Evolutionary conservation across 208 protist species (phyloP).

Genomic region (Hexamita inflata): DNA sequence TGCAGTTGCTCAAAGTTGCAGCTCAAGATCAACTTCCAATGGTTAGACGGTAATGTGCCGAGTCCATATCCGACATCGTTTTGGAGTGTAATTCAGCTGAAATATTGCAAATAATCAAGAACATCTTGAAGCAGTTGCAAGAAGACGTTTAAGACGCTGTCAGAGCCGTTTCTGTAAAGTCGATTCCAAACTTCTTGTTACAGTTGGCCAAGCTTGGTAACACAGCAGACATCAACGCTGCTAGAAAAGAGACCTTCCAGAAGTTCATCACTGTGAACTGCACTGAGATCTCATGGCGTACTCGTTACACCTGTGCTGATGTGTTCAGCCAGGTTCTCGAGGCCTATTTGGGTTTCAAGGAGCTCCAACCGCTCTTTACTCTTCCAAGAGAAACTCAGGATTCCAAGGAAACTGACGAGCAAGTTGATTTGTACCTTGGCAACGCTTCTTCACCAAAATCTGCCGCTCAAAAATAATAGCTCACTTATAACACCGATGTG

Average conservation of each 20-base stretch:
- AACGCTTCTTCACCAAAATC: no score
- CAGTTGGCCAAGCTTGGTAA: neutral
- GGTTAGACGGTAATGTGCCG: neutral
- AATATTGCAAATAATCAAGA: neutral
- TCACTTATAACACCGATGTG: neutral
- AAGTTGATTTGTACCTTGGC: neutral
- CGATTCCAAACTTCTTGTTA: neutral
- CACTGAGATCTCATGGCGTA: slow-evolving; percentile 8
- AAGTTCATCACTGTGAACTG: neutral
- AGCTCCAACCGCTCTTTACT: neutral
- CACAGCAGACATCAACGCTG: neutral
- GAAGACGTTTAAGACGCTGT: slow-evolving; percentile 14
- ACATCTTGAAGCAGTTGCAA: neutral
- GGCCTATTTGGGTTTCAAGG: slow-evolving; percentile 3
- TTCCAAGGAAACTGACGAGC: neutral
- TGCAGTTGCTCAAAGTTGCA: neutral
- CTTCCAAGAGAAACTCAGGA: neutral
- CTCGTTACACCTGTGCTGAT: slow-evolving; percentile 12
- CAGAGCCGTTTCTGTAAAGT: neutral
- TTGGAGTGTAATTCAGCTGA: neutral
- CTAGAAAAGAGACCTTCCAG: neutral
- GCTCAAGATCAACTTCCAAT: neutral
- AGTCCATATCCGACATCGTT: neutral
- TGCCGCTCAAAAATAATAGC: neutral
- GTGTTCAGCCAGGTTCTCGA: neutral